Base-by-base conservation (phyloP, 1,139 yeast genomes). In the Yamadazyma kanchanaburiensis region DNA sequence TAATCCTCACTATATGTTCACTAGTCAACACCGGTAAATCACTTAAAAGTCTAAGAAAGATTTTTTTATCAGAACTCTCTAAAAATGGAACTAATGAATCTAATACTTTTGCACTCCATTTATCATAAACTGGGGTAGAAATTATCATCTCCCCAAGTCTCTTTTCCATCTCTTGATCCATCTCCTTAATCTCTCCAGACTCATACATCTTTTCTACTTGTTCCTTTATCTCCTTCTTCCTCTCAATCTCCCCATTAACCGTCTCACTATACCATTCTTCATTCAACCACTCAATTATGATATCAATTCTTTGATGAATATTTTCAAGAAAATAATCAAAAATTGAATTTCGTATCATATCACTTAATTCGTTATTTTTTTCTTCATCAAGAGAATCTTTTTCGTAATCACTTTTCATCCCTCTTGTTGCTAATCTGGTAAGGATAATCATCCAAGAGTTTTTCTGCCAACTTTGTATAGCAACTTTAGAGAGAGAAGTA, bases 191-290 rank as follows among this genome's bases (percentile, higher is more conserved):
- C 8, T 32, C 27, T 1, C 39, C 44, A 1, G 15, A 24, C 24
- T 46, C 52, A 32, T 48, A 45, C 20, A 43, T 39, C 13, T 46
- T 32, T 2, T 23, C 37, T 37, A 30, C 45, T 35, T 29, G 45
- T 33, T 16, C 45, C 45, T 26, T 44, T 38, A 28, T 52, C 51
- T 27, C 34, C 18, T 32, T 39, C 19, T 40, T 45, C 15, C 24
- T 15, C 20, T 25, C 37, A 16, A 39, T 31, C 36, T 64, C 70
- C 38, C 59, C 58, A 32, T 58, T 59, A 2, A 74, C 76, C 39
- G 60, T 60, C 42, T 83, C 94, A 26, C 79, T 72, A 53, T 79
- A 89, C 95, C 96, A 94, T 55, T 94, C 98, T 55, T 91, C 98
- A 47, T 85, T 89, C 32, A 94, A 63, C 99, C 99, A 94, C 39